Evolutionary conservation across 257 asterid genomes (phyloP), one percentile per base, ranked within the genome.

Genomic region (Galeopsis tetrahit): DNA sequence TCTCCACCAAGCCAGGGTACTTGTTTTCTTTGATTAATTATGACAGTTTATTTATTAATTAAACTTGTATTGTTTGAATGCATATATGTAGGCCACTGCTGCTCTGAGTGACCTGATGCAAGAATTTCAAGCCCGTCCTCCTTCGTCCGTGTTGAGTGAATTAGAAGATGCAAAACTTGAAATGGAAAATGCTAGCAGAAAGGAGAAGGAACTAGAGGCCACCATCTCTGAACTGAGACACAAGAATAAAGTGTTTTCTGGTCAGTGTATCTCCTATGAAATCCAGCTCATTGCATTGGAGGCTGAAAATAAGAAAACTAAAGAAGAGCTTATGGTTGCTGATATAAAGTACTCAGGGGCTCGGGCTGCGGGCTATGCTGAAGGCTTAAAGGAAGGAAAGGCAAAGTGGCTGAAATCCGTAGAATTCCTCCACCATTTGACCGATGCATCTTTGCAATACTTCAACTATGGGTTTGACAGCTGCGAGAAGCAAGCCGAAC

Each of bases 1-100:
- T 34, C 46, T 34, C 13, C 44, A 60, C 66, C 66, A 61, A 13
- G n/a, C 48, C 66, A 61, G 35, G 66, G 66, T 21, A 21, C 28
- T 21, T 21, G 28, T 21, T 21, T 21, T 21, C 28, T 21, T 21
- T 21, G 28, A 21, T 21, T 21, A 21, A 21, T 21, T 0, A 0
- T 21, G 28, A 21, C 1, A 21, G 28, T 21, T 21, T 21, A 21
- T 21, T 2, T 60, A 11, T 59, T 6, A 10, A 7, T 13, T 61
- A 3, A 14, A 33, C 28, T 59, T 32, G 15, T 59, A 3, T 59
- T 59, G 44, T 33, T 21, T 44, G 51, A 3, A 44, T 10, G 51
- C 51, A 10, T 10, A 32, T 14, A 4, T 17, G 6, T 7, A 52
- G 10, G 58, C 58, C 58, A 51, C 9, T 33, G 14, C 31, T 35